Base-by-base conservation (phyloP, 495 filamentous ascomycete genomes). In the Penicillium malachiteum region DNA sequence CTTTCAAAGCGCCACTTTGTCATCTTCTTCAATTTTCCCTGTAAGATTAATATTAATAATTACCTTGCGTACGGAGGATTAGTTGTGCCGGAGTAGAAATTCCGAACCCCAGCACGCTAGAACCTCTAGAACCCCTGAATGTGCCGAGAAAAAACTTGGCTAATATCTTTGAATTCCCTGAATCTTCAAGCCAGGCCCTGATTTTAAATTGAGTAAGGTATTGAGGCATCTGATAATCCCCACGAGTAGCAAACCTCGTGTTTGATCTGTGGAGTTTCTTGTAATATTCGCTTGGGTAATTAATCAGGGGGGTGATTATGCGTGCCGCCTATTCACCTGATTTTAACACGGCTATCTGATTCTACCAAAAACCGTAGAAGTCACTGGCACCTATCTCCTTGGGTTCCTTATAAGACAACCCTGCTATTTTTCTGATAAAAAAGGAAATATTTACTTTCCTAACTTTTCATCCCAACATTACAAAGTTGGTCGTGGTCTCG, bases 291-390 rank as follows among this genome's bases (percentile, higher is more conserved):
- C 32, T 52, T 55, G 46, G 34, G 48, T 55, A 39, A 58, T 63
- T 55, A 39, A 58, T 63, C 55, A 47, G 56, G 30, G 48, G 53
- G 42, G 44, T 42, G 34, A 26, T 37, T 37, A 42, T 50, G 54
- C 54, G 54, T 32, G 31, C 43, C 48, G 34, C 39, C 38, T 21
- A 33, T 49, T 38, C 39, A 44, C 33, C 34, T 5, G 14, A 37
- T 2, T 2, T n/a, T 21, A 38, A 50, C 49, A 18, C 56, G 49
- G 39, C 13, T 2, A 38, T 12, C n/a, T n/a, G n/a, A n/a, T n/a
- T n/a, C n/a, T n/a, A n/a, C n/a, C n/a, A n/a, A n/a, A n/a, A n/a
- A n/a, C n/a, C n/a, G n/a, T n/a, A n/a, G n/a, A n/a, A n/a, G n/a
- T n/a, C n/a, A n/a, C n/a, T n/a, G n/a, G n/a, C n/a, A n/a, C n/a